These are phyloP conservation scores for Flaveria floridana DNA, from an alignment of 140 eudicot species.

Conservation along the genomic window DNA sequence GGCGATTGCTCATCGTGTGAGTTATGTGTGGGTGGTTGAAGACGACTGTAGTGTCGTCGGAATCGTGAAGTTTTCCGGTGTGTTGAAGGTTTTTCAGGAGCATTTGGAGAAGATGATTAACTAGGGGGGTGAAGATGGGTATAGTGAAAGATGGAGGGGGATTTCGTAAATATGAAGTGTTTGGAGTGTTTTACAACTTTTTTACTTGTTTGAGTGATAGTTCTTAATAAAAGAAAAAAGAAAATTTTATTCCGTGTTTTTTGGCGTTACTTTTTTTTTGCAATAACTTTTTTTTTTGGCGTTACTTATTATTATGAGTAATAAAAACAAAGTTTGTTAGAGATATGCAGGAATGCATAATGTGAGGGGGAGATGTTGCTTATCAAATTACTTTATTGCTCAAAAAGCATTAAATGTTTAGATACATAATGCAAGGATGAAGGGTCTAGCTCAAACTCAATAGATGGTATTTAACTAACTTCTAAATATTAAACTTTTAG, in stretches of 20 bases:
- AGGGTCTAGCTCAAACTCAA: too few species aligned
- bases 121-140: not conserved
- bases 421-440: too few species aligned
- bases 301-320: not conserved
- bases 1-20: slow-evolving; percentile 69
- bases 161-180: slow-evolving; percentile 26
- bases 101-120: slow-evolving; percentile 42
- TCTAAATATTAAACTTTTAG: too few species aligned
- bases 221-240: not conserved
- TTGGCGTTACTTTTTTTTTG: slow-evolving; percentile 6
- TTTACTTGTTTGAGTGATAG: slow-evolving; percentile 7
- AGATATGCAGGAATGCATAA: not conserved
- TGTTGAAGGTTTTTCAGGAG: slow-evolving; percentile 58
- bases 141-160: slow-evolving; percentile 9
- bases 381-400: not conserved
- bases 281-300: too few species aligned
- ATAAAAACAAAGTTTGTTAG: slow-evolving; percentile 24
- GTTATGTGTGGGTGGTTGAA: slow-evolving; percentile 79
- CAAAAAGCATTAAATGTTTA: not conserved
- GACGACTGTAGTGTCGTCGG: slow-evolving; percentile 62
- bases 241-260: slow-evolving; percentile 7
- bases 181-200: not conserved
- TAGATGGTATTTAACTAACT: too few species aligned
- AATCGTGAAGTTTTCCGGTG: slow-evolving; percentile 66
- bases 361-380: not conserved